These are phyloP conservation scores for Cladosporium sp. DNA, from an alignment of 2,329 filamentous ascomycete species.

Conservation along the genomic window DNA sequence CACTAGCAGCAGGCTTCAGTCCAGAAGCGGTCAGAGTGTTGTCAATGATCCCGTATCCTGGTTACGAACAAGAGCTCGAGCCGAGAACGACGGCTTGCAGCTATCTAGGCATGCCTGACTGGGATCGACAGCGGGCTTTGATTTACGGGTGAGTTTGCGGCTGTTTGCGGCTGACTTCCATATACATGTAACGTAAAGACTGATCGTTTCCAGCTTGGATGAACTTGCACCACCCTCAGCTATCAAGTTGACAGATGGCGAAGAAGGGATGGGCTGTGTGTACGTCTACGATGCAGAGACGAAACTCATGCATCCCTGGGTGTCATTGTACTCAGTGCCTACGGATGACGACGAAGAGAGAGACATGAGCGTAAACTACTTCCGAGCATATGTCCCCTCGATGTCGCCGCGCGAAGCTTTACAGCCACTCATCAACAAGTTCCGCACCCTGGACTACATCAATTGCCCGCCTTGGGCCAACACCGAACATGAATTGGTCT, in stretches of 20 bases:
- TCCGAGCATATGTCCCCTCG: neutral
- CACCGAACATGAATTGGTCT: neutral
- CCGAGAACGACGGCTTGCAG: neutral
- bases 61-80: neutral
- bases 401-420: neutral
- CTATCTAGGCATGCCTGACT: neutral
- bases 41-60: neutral
- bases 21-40: neutral
- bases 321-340: neutral
- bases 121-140: neutral
- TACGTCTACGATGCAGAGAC: neutral
- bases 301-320: neutral
- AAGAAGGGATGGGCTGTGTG: neutral
- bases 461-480: neutral
- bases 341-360: neutral
- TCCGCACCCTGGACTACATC: neutral
- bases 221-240: neutral
- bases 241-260: neutral
- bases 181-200: neutral
- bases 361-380: neutral
- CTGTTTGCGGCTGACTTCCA: neutral
- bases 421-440: conserved; percentile 2
- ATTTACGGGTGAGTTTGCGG: neutral
- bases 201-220: neutral
- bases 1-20: neutral